Evolutionary conservation across 1,284 basidiomycete genomes (phyloP), one percentile per base, ranked within the genome.

Genomic region (Rhodotorula sp.): DNA sequence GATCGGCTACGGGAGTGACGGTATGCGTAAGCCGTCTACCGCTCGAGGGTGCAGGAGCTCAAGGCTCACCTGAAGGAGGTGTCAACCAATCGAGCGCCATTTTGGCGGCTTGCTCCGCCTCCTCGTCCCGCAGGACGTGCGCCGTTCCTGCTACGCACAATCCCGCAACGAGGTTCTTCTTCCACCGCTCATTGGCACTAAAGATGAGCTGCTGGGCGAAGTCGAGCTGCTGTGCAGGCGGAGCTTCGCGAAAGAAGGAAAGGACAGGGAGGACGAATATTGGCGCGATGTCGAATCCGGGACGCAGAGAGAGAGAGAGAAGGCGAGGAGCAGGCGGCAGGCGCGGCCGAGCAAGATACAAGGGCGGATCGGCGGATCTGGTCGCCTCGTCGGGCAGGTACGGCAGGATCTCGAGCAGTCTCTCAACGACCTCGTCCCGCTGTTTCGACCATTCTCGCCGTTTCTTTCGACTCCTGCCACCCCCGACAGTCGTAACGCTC

Each of bases 71-170:
- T 1, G 59, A 52, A 1, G n/a, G 32, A 11, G 24, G 32, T 15
- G 52, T 46, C 13, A 68, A 10, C 52, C 46, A 68, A 13, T 22
- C 34, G 10, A 19, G 52, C 32, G 56, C 13, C 11, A n/a, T 30
- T 46, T 27, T 15, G 2, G 27, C 47, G 6, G 15, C 48, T 49
- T 2, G 34, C 19, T 13, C 48, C n/a, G 22, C 39, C 51, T 65
- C 57, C 29, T 55, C 46, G 17, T 11, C 29, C 30, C 20, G 24
- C 17, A 46, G 27, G 56, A n/a, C 53, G 11, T 62, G 62, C 39
- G 59, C 44, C 9, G 48, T 61, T 22, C 62, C 70, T 13, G 70
- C 70, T 0, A 66, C 55, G 49, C 65, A n/a, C 10, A 66, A 9
- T 3, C 66, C 70, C 27, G 54, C 17, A 44, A 60, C 63, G 2